Percentiles rank a stretch among this genome's conserved stretches.
phyloP scores from a whole-genome alignment of 768 basidiomycete species.

The Psilocybe tampanensis region DNA sequence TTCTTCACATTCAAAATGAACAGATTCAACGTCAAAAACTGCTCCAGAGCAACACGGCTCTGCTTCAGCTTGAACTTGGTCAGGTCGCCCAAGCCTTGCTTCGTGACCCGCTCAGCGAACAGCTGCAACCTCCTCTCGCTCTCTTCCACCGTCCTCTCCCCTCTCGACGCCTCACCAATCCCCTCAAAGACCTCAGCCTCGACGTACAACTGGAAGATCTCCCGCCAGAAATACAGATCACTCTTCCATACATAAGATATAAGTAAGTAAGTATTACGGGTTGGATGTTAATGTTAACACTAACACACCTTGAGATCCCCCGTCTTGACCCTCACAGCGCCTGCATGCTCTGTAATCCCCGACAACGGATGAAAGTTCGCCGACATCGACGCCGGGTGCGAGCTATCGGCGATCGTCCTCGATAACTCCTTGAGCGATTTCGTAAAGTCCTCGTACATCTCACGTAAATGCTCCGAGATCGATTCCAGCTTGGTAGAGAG shows the following conservation, averaged over 20 bases:
- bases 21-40: conserved; percentile 76
- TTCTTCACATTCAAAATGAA: conserved; percentile 83
- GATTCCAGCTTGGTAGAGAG: conserved; percentile 63
- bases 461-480: conserved; percentile 49
- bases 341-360: conserved; percentile 38
- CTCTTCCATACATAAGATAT: no score
- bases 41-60: conserved; percentile 61
- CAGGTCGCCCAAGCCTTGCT: conserved; percentile 55
- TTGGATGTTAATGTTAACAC: no score
- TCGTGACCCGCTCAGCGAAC: conserved; percentile 62
- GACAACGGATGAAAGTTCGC: conserved; percentile 49
- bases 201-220: conserved; percentile 86
- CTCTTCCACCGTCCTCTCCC: conserved; percentile 71
- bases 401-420: conserved; percentile 38
- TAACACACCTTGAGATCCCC: conserved; percentile 27
- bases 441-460: conserved; percentile 53
- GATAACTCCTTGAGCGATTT: conserved; percentile 40
- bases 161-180: conserved; percentile 59
- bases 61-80: conserved; percentile 57
- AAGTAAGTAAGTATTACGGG: no score
- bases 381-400: conserved; percentile 43
- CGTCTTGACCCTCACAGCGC: conserved; percentile 27
- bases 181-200: conserved; percentile 88
- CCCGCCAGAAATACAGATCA: conserved; percentile 88
- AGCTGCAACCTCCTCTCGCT: conserved; percentile 63